These are phyloP conservation scores for Alternaria sp. DNA, from an alignment of 2,329 filamentous ascomycete genomes.

Conservation along the genomic window DNA sequence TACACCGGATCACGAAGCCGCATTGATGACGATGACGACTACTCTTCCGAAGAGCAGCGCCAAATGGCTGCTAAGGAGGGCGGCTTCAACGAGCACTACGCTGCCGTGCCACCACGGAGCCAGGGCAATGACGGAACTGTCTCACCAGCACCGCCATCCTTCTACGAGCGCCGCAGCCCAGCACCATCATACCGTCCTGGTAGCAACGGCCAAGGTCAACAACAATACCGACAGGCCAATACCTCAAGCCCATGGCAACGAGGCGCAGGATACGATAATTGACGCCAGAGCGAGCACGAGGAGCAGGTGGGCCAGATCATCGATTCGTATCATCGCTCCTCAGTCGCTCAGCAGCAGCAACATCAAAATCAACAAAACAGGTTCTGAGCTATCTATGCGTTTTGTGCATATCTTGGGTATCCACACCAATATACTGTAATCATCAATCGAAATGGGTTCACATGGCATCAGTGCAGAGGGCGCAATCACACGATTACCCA, in stretches of 20 bases:
- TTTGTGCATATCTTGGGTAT: constrained; percentile 34
- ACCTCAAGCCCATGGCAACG: constrained; percentile 69
- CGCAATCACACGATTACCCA: constrained; percentile 11
- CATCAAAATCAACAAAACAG: constrained; percentile 21
- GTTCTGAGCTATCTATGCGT: constrained; percentile 30
- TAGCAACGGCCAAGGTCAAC: constrained; percentile 36
- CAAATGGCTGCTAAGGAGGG: constrained; percentile 44
- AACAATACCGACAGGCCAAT: constrained; percentile 55
- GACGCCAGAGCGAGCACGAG: constrained; percentile 50
- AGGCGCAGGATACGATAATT: constrained; percentile 69
- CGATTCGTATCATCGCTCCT: constrained; percentile 44
- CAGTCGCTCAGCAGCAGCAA: constrained; percentile 23
- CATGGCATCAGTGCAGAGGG: constrained; percentile 25
- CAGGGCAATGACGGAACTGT: constrained; percentile 48
- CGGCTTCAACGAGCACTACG: constrained; percentile 51
- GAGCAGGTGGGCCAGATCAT: constrained; percentile 45
- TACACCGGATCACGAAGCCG: constrained; percentile 57
- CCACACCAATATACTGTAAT: constrained; percentile 30
- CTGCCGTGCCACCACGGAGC: constrained; percentile 54
- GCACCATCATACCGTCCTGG: constrained; percentile 46
- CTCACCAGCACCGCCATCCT: constrained; percentile 34
- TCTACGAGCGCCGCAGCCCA: constrained; percentile 44
- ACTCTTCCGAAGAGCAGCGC: constrained; percentile 58
- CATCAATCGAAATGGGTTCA: constrained; percentile 25
- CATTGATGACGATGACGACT: constrained; percentile 75